phyloP scores from a whole-genome alignment of 345 rosid genomes.

The Eucalyptus viminalis region DNA sequence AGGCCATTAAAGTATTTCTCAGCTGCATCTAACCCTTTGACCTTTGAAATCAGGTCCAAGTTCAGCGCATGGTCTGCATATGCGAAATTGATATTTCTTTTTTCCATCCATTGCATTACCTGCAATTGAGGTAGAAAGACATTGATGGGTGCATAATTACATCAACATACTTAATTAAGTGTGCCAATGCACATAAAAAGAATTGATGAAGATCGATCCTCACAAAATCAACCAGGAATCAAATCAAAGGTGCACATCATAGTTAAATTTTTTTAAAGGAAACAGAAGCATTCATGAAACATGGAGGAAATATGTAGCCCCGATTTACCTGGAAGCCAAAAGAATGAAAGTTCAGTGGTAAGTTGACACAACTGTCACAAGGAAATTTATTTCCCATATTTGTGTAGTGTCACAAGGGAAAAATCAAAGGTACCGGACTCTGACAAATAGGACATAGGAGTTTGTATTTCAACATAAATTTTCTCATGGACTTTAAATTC shows the following conservation, averaged over 20 bases:
- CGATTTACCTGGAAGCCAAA: neutral
- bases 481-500: neutral
- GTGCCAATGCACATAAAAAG: neutral
- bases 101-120: constrained; percentile 86
- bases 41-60: constrained; percentile 52
- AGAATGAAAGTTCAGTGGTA: neutral
- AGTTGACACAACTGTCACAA: neutral
- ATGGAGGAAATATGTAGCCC: neutral
- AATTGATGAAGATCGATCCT: neutral
- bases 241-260: neutral
- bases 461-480: neutral
- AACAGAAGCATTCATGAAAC: neutral
- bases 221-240: neutral
- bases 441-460: neutral
- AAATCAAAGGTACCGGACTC: neutral
- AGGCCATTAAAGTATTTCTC: constrained; percentile 41
- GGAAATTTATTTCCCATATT: neutral
- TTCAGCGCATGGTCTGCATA: constrained; percentile 28
- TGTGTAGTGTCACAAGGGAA: neutral
- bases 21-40: constrained; percentile 46
- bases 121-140: neutral
- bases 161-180: neutral
- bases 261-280: neutral
- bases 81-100: constrained; percentile 27
- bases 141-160: neutral